A percentile compares a stretch with the other conserved stretches of the same genome.
phyloP scores from a whole-genome alignment of 306 rosid species.

The Mucuna pruriens region DNA sequence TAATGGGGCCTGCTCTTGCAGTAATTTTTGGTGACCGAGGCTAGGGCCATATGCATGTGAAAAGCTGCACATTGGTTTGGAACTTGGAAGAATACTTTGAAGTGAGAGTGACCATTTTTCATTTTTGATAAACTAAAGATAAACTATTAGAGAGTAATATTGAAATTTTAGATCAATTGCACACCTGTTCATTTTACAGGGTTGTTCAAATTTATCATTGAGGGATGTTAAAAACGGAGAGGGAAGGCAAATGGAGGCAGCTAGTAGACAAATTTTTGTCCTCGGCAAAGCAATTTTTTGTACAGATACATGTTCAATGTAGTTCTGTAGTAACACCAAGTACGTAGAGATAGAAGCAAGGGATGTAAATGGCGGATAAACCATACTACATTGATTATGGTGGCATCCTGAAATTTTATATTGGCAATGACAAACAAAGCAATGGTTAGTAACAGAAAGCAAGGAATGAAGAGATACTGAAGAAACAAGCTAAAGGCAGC shows the following conservation, averaged over 20 bases:
- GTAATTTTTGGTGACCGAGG: conserved; percentile 72
- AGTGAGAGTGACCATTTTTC: conserved; percentile 1
- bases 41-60: conserved; percentile 4
- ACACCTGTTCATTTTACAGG: neutral
- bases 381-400: neutral
- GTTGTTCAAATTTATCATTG: conserved; percentile 8
- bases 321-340: neutral
- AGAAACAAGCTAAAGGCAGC: neutral
- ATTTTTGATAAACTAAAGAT: neutral
- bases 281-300: neutral
- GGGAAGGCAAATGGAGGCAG: neutral
- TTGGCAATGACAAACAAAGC: conserved; percentile 3
- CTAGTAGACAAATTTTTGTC: neutral
- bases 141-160: neutral
- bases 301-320: neutral
- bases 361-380: neutral
- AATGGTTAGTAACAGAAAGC: neutral
- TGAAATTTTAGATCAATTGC: conserved; percentile 19
- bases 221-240: conserved; percentile 25
- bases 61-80: neutral
- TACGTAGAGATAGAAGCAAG: neutral
- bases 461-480: neutral
- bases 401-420: conserved; percentile 6
- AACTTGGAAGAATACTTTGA: conserved; percentile 19
- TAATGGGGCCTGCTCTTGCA: conserved; percentile 77